Conservation (phyloP, 2,329 filamentous ascomycete genomes). For the Exophiala calicioides region DNA sequence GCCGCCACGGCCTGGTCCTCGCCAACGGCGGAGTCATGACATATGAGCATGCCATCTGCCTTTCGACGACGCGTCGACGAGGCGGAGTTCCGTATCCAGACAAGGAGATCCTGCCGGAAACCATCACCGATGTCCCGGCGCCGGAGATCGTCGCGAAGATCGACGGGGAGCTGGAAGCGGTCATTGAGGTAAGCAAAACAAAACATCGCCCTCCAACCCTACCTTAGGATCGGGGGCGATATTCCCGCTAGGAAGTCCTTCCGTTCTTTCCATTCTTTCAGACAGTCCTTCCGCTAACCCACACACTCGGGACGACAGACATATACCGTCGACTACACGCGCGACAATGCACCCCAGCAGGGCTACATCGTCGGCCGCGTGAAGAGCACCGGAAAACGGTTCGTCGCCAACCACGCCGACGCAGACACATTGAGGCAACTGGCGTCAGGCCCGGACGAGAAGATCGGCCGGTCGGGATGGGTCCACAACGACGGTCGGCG, state of each 20-base stretch:
- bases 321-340: conserved; percentile 60
- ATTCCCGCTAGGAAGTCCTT: too few relatives aligned
- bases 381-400: conserved; percentile 48
- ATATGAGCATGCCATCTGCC: conserved; percentile 63
- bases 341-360: conserved; percentile 50
- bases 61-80: conserved; percentile 51
- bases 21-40: conserved; percentile 68
- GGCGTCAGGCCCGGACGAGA: conserved; percentile 46
- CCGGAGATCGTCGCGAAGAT: conserved; percentile 47
- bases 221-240: too few relatives aligned
- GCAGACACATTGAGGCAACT: conserved; percentile 50
- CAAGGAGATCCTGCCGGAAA: conserved; percentile 47
- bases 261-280: too few relatives aligned
- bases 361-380: conserved; percentile 58
- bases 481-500: conserved; percentile 43
- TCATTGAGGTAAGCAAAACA: conserved; percentile 52
- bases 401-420: conserved; percentile 60
- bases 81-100: conserved; percentile 49
- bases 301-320: conserved; percentile 45
- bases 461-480: conserved; percentile 51
- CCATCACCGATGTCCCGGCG: conserved; percentile 42
- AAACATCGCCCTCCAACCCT: neutral
- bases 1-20: conserved; percentile 58
- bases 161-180: conserved; percentile 48
- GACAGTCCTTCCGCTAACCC: neutral